phyloP scores from a whole-genome alignment of 1,284 basidiomycete genomes.

The Pterulicium gracile region DNA sequence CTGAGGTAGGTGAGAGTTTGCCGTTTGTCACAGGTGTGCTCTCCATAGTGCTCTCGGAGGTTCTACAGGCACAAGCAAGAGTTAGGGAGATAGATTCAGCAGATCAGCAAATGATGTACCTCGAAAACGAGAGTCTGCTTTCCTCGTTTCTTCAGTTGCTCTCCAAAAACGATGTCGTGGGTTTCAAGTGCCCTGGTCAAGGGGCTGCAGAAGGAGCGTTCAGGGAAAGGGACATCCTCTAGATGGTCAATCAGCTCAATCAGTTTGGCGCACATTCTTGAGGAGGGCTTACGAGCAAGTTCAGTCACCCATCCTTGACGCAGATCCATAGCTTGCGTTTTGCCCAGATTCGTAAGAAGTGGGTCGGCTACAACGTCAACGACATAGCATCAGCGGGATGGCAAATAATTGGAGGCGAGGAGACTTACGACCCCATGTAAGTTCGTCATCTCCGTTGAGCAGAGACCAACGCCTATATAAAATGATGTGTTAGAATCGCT shows the following conservation, averaged over 20 bases:
- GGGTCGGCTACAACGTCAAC: constrained; percentile 76
- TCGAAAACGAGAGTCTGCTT: constrained; percentile 35
- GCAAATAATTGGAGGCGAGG: too few relatives aligned
- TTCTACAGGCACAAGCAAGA: constrained; percentile 26
- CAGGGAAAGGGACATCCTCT: constrained; percentile 40
- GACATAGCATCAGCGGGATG: too few relatives aligned
- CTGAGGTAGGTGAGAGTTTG: constrained; percentile 42
- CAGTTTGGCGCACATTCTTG: constrained; percentile 24
- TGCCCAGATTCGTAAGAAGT: constrained; percentile 56
- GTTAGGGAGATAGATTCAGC: too few relatives aligned
- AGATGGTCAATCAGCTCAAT: too few relatives aligned
- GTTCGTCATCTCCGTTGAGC: constrained; percentile 56
- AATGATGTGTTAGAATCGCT: neutral
- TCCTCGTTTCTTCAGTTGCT: constrained; percentile 18
- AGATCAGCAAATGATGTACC: constrained; percentile 30
- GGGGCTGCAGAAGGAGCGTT: constrained; percentile 60
- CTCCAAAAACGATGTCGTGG: constrained; percentile 51
- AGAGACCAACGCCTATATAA: constrained; percentile 53
- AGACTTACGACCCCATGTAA: constrained; percentile 70
- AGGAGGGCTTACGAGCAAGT: constrained; percentile 17
- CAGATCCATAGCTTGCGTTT: constrained; percentile 49
- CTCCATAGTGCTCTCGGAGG: constrained; percentile 56
- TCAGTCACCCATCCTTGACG: constrained; percentile 52
- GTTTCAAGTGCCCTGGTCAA: constrained; percentile 67
- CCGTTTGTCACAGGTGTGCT: constrained; percentile 69